A percentile compares a stretch with the other conserved stretches of the same genome.
Evolutionary conservation across 768 basidiomycete species (phyloP).

Genomic region (Exsudoporus frostii): DNA sequence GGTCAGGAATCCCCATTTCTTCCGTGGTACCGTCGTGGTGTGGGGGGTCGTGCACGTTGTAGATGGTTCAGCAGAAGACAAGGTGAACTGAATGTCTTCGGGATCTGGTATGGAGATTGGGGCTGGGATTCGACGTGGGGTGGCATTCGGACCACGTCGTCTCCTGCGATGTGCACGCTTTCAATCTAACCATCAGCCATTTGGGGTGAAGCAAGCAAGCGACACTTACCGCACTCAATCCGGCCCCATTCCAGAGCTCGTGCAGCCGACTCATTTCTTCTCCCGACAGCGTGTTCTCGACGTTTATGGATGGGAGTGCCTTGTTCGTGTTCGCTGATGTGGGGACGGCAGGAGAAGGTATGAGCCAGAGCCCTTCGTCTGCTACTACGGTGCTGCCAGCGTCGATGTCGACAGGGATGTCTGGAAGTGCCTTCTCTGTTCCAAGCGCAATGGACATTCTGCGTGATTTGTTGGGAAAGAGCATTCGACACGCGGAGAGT

Average conservation of each 20-base stretch:
- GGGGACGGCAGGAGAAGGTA: background rate
- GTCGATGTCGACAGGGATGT: conserved; percentile 12
- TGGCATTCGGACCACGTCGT: conserved; percentile 1
- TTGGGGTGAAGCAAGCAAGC: background rate
- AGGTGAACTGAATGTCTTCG: background rate
- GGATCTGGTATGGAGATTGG: conserved; percentile 14
- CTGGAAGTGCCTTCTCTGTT: conserved; percentile 23
- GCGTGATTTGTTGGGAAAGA: too few relatives aligned
- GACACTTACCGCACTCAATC: conserved; percentile 19
- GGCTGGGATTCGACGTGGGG: conserved; percentile 2
- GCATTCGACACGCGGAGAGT: background rate
- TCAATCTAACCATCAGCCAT: background rate
- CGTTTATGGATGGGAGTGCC: conserved; percentile 12
- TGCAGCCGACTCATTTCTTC: conserved; percentile 19
- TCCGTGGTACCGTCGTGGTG: conserved; percentile 1
- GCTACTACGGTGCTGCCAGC: background rate
- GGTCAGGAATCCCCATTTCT: conserved; percentile 17
- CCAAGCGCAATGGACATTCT: conserved; percentile 1
- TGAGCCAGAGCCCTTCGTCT: background rate
- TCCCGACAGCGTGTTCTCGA: conserved; percentile 17
- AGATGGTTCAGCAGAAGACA: conserved; percentile 1
- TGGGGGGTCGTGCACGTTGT: background rate
- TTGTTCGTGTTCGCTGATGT: background rate
- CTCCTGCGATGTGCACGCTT: conserved; percentile 27
- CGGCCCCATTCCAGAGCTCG: conserved; percentile 27